These are phyloP conservation scores for Colletotrichum lentis DNA, from an alignment of 2,329 filamentous ascomycete species.

Conservation along the genomic window DNA sequence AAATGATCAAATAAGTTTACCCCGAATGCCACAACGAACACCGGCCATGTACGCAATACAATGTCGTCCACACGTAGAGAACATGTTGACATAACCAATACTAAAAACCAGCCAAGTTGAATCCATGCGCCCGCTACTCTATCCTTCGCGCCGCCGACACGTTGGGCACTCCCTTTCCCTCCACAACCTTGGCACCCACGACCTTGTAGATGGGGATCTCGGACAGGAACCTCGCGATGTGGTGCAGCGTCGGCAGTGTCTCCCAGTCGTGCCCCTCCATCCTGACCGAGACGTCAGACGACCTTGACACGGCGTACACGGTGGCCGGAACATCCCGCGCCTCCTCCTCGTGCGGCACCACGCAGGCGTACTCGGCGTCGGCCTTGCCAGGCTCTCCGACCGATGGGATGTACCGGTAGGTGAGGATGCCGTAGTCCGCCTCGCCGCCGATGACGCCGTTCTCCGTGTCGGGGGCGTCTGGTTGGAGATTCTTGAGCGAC, in stretches of 20 bases:
- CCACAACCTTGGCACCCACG: conserved; percentile 62
- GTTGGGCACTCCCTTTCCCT: conserved; percentile 62
- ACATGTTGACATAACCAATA: too few relatives aligned
- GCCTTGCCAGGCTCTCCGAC: conserved; percentile 60
- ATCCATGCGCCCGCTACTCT: conserved; percentile 9
- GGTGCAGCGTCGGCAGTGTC: conserved; percentile 66
- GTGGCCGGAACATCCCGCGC: conserved; percentile 44
- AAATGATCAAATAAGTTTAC: neutral
- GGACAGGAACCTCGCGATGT: conserved; percentile 60
- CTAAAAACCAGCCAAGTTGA: neutral
- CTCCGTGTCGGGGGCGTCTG: conserved; percentile 41
- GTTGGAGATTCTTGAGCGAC: conserved; percentile 47
- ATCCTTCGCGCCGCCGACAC: conserved; percentile 44
- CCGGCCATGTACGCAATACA: neutral
- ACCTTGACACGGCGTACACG: conserved; percentile 47
- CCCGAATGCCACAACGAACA: neutral
- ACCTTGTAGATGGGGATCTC: conserved; percentile 66
- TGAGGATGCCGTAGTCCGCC: conserved; percentile 59
- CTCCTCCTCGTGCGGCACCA: conserved; percentile 49
- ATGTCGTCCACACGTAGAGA: neutral
- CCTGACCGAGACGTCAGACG: conserved; percentile 53
- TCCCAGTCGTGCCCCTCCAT: conserved; percentile 62
- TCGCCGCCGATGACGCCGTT: conserved; percentile 40
- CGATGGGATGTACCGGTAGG: conserved; percentile 65
- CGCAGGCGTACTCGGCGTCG: conserved; percentile 62